phyloP scores from a whole-genome alignment of 257 asterid genomes.

The Vinca minor region DNA sequence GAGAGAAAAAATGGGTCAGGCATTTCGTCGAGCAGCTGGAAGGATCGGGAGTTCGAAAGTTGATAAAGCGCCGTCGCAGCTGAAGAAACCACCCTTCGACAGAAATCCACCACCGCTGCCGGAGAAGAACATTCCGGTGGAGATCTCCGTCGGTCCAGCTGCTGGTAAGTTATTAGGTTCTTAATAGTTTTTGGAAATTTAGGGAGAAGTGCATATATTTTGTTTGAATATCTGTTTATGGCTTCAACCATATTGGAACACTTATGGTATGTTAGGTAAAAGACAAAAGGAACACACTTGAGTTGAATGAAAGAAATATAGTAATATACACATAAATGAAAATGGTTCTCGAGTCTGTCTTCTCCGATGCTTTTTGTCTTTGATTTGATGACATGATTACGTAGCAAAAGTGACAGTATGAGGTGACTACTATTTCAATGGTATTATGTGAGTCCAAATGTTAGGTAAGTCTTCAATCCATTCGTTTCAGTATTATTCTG shows the following conservation, averaged over 20 bases:
- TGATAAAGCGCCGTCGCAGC: constrained; percentile 42
- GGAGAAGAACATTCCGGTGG: constrained; percentile 26
- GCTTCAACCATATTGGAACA: background rate
- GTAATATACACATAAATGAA: too few species aligned
- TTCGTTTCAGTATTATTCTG: background rate
- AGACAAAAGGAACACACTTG: background rate
- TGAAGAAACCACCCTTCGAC: constrained; percentile 46
- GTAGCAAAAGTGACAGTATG: too few species aligned
- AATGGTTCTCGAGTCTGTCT: too few species aligned
- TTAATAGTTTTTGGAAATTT: background rate
- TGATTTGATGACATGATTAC: too few species aligned
- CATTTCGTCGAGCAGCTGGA: constrained; percentile 95
- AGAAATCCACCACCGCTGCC: constrained; percentile 24
- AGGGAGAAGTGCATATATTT: background rate
- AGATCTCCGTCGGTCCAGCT: constrained; percentile 26
- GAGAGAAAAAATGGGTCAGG: constrained; percentile 63
- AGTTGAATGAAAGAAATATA: background rate
- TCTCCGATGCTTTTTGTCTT: too few species aligned
- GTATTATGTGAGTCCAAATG: background rate
- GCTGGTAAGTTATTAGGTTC: constrained; percentile 30
- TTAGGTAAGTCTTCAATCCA: too few species aligned
- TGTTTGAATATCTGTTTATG: background rate
- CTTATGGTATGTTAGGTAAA: background rate
- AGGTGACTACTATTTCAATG: background rate
- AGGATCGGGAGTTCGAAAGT: constrained; percentile 50